Base-by-base conservation (phyloP, 169 alveolate species). In the Plasmodium vivax region DNA sequence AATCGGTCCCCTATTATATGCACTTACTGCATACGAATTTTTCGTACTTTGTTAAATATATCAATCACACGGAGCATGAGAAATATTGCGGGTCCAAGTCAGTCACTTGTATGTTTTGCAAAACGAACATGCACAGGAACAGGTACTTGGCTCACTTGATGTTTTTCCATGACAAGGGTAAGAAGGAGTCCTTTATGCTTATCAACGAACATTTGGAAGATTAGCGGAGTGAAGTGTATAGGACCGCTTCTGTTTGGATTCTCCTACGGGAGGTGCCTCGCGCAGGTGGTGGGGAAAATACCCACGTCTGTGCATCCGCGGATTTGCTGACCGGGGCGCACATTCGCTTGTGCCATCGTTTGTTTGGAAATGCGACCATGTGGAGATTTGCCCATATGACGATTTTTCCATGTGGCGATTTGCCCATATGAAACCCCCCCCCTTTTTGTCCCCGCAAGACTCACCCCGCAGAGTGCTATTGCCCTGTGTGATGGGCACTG, bases 71-170 rank as follows among this genome's bases (percentile, higher is more conserved):
- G 71, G 93, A 85, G 30, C 93, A 85, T 85, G 93, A 85, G 75
- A 85, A 74, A 72, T 85, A 85, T 32, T 85, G 93, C 80, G 93
- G 93, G 19, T 75, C 93, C 23, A 85, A 85, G 45, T 85, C 93
- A 6, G 79, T 75, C 41, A 75, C 10, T 10, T 85, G 93, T 47
- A 36, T 45, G 9, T 54, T 85, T 47, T 85, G 93, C 34, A 85
- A 85, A 54, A 23, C 54, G 5, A 85, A 30, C 41, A 85, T 85
- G 79, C 80, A 85, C 62, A 73, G 87, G 80, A 85, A 85, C 82
- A 10, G 30, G 14, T 85, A 85, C 56, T 54, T 85, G 30, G 34
- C 45, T 9, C 93, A 85, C 43, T 56, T 85, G 41, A 75, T 27
- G 62, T 27, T 58, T 51, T 7, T 85, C 51, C 93, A 85, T 85